Evolutionary conservation across 2,329 filamentous ascomycete species (phyloP), one percentile per base, ranked within the genome.

Genomic region (Teratosphaeria epicoccoides): DNA sequence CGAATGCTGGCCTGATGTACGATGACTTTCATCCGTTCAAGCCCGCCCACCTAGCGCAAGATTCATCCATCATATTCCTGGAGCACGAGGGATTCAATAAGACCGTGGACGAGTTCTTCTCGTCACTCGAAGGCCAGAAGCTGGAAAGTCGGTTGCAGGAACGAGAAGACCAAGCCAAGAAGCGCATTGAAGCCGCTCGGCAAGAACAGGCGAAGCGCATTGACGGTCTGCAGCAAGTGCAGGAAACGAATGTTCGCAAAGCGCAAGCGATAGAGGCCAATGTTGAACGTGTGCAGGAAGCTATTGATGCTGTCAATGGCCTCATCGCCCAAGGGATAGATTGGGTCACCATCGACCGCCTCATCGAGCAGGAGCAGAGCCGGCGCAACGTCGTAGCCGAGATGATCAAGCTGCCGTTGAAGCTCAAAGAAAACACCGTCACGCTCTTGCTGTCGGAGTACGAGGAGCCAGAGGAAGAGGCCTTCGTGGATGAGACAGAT

Each of bases 91-190:
- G 83, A 9, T 97, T 94, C 74, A 96, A 96, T 68, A 86, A 85
- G 64, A 93, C 89, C 0, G 89, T 95, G 0, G 93, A 98, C 65
- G 88, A 95, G 59, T 98, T 96, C 72, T 97, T 95, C 68, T 97
- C 93, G 0, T 97, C 91, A 0, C 81, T 97, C 24, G 93, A 98
- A 70, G 88, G 90, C 0, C 91, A 96, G 66, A 95, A 88, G 66
- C 76, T 97, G 1, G 86, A 95, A 67, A 94, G 88, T 1, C 80
- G 83, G 49, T 72, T 97, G 4, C 82, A 81, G 3, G 91, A 97
- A 67, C 81, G 85, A 47, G 89, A 98, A 68, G 82, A 85, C 20
- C 76, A 79, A 3, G 93, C 93, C 2, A 87, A 84, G 69, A 82
- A 81, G 63, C 95, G 94, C 67, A 76, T 98, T 3, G 87, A 95